Percentiles rank a stretch among this genome's conserved stretches.
phyloP scores from a whole-genome alignment of 2,329 filamentous ascomycete species.

The Verticillium albo-atrum region DNA sequence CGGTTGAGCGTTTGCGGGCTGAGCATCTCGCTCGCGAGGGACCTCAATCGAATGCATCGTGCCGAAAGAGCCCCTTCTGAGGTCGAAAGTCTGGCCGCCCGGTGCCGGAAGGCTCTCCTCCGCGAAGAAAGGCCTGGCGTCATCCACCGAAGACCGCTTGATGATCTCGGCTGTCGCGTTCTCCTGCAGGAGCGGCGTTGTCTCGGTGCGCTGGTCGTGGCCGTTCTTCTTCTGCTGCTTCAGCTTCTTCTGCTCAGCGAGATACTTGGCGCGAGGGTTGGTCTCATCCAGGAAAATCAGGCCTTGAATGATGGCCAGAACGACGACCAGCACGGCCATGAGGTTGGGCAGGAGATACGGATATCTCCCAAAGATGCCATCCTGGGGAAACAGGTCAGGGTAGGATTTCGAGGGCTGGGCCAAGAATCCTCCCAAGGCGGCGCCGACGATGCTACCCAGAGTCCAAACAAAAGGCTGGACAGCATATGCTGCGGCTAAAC shows the following conservation, averaged over 20 bases:
- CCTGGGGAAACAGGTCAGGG: constrained; percentile 27
- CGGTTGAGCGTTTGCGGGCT: constrained; percentile 3
- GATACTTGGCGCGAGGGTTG: constrained; percentile 20
- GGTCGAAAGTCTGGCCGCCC: constrained; percentile 28
- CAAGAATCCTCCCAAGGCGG: constrained; percentile 31
- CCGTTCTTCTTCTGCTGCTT: background rate
- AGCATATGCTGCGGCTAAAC: constrained; percentile 26
- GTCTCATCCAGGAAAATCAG: constrained; percentile 55
- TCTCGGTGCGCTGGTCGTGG: constrained; percentile 15
- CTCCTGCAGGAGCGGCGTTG: constrained; percentile 18
- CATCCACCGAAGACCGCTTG: constrained; percentile 13
- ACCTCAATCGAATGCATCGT: constrained; percentile 35
- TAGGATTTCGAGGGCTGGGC: constrained; percentile 30
- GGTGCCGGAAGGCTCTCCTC: constrained; percentile 28
- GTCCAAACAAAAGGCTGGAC: constrained; percentile 32
- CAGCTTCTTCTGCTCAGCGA: constrained; percentile 16
- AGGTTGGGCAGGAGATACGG: constrained; percentile 57
- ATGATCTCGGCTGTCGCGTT: constrained; percentile 18
- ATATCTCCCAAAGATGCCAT: constrained; percentile 51
- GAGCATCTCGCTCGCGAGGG: background rate
- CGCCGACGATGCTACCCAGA: constrained; percentile 29
- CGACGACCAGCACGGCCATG: constrained; percentile 60
- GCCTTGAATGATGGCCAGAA: constrained; percentile 60
- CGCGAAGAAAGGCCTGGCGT: constrained; percentile 22
- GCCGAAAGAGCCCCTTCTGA: constrained; percentile 33